Evolutionary conservation across 2,329 filamentous ascomycete genomes (phyloP).

Genomic region (Hymenoscyphus albidus): DNA sequence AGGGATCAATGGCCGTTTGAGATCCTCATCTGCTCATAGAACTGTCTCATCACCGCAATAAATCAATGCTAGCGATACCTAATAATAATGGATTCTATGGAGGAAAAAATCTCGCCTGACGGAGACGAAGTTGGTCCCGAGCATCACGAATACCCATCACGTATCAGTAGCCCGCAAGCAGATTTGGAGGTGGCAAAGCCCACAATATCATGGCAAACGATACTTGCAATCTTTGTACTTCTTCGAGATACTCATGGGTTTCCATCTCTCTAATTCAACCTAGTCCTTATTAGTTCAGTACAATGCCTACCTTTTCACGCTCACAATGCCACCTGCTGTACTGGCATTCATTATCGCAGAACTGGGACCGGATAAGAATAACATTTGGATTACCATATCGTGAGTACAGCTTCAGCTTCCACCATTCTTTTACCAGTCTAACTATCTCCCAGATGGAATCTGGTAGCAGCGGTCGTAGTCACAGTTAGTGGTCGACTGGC

Average conservation of each 20-base stretch:
- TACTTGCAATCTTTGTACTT: neutral
- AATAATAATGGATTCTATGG: neutral
- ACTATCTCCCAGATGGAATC: slow-evolving; percentile 24
- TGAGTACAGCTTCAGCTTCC: neutral
- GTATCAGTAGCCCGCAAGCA: neutral
- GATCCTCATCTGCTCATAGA: neutral
- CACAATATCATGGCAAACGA: neutral
- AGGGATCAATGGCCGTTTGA: neutral
- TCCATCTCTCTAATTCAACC: neutral
- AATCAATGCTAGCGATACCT: neutral
- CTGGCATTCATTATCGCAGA: slow-evolving; percentile 16
- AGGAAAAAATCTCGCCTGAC: neutral
- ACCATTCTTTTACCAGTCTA: neutral
- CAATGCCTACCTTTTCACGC: slow-evolving; percentile 14
- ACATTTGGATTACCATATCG: slow-evolving; percentile 35
- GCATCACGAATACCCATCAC: neutral
- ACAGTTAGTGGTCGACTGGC: slow-evolving; percentile 37
- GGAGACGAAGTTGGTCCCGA: neutral
- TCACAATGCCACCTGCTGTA: slow-evolving; percentile 10
- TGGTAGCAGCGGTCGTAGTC: slow-evolving; percentile 36
- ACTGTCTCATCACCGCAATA: neutral
- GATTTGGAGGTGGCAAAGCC: neutral
- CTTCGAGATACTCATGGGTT: neutral
- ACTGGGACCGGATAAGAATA: slow-evolving; percentile 10
- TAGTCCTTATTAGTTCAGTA: slow-evolving; percentile 7